Conservation (phyloP, 2,329 filamentous ascomycete genomes). For the Hymenoscyphus linearis region DNA sequence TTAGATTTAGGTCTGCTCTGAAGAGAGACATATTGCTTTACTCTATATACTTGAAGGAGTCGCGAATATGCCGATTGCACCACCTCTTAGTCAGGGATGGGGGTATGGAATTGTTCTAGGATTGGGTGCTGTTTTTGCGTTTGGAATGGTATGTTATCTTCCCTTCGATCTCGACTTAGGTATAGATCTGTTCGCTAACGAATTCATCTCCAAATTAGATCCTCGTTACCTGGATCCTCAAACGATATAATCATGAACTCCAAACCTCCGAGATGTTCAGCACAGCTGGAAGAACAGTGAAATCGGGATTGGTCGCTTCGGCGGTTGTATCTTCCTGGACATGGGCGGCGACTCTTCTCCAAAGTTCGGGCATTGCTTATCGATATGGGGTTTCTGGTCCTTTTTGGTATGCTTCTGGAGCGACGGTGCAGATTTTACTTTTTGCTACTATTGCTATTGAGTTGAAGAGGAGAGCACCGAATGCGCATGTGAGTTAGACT, state of each 20-base stretch:
- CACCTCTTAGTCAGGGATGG: constrained; percentile 38
- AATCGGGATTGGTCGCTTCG: constrained; percentile 79
- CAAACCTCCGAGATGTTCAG: constrained; percentile 93
- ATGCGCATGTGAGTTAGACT: constrained; percentile 55
- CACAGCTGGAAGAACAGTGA: constrained; percentile 81
- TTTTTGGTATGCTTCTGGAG: constrained; percentile 64
- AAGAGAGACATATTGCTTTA: neutral
- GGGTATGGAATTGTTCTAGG: constrained; percentile 60
- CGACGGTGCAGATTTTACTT: constrained; percentile 80
- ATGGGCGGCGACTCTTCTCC: constrained; percentile 79
- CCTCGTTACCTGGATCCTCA: constrained; percentile 33
- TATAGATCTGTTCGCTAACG: neutral
- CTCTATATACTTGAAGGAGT: neutral
- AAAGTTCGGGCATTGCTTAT: constrained; percentile 78
- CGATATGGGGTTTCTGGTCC: constrained; percentile 65
- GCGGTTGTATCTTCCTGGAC: constrained; percentile 94
- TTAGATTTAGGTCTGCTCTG: neutral
- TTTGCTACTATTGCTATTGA: constrained; percentile 90
- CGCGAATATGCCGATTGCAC: constrained; percentile 28
- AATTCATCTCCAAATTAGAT: constrained; percentile 18
- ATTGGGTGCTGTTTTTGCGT: constrained; percentile 55
- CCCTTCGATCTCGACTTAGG: neutral
- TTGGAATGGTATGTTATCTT: constrained; percentile 51
- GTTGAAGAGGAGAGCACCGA: constrained; percentile 78
- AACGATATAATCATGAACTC: constrained; percentile 64